These are phyloP conservation scores for Cladosporium sp. DNA, from an alignment of 2,329 filamentous ascomycete genomes.

Conservation along the genomic window DNA sequence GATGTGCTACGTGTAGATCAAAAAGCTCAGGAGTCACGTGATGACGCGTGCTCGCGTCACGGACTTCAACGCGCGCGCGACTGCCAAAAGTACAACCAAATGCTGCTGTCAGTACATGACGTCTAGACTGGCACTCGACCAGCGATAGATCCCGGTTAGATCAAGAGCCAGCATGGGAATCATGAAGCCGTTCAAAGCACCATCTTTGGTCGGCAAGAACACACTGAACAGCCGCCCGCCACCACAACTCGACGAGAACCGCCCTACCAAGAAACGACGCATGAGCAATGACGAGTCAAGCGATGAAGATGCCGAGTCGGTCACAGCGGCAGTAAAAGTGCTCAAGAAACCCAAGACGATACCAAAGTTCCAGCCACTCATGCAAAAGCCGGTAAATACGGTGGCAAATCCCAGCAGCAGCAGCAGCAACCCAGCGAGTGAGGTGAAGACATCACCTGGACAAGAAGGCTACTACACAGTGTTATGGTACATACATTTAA, in stretches of 20 bases:
- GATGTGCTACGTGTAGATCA: too few species aligned
- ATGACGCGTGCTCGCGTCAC: not conserved
- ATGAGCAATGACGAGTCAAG: slow-evolving; percentile 31
- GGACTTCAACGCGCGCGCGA: not conserved
- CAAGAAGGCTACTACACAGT: slow-evolving; percentile 46
- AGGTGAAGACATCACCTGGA: slow-evolving; percentile 23
- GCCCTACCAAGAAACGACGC: slow-evolving; percentile 45
- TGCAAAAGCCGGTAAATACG: slow-evolving; percentile 34
- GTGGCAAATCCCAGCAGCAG: slow-evolving; percentile 29
- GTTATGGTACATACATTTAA: slow-evolving; percentile 35
- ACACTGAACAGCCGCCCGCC: slow-evolving; percentile 2
- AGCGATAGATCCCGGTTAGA: not conserved
- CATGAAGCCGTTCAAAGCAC: slow-evolving; percentile 22
- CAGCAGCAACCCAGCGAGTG: slow-evolving; percentile 6
- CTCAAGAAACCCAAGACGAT: slow-evolving; percentile 32
- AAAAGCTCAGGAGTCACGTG: not conserved
- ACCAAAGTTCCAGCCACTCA: slow-evolving; percentile 26
- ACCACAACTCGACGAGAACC: slow-evolving; percentile 28
- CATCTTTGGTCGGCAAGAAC: slow-evolving; percentile 15
- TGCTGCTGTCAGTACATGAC: not conserved
- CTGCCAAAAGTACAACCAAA: not conserved
- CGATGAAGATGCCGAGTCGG: slow-evolving; percentile 30
- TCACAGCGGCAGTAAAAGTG: slow-evolving; percentile 31
- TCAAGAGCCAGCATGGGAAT: slow-evolving; percentile 1
- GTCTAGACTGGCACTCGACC: not conserved